Conservation (phyloP, 768 basidiomycete species). For the Hysterangium stoloniferum region DNA sequence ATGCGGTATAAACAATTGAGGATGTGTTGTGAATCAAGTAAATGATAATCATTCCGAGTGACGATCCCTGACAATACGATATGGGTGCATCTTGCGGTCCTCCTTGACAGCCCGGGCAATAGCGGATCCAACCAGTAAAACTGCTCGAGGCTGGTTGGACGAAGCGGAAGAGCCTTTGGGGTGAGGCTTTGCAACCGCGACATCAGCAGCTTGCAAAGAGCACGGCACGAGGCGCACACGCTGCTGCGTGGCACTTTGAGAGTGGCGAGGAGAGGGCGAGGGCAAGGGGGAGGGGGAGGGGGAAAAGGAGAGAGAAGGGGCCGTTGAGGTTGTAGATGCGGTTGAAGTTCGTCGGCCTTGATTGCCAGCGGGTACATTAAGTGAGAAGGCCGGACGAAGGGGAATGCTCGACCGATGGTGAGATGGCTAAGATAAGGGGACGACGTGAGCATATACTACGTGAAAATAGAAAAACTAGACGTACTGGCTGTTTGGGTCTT, state of each 20-base stretch:
- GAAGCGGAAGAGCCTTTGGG: background rate
- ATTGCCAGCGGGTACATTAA: background rate
- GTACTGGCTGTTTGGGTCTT: background rate
- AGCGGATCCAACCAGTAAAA: slow-evolving; percentile 2
- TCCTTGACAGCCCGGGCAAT: slow-evolving; percentile 1
- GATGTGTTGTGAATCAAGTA: too few species aligned
- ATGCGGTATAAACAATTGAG: too few species aligned
- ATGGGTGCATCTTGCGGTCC: slow-evolving; percentile 9
- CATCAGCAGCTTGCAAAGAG: slow-evolving; percentile 1
- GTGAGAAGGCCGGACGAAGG: too few species aligned
- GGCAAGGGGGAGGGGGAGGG: slow-evolving; percentile 9
- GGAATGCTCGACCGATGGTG: background rate
- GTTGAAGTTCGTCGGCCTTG: slow-evolving; percentile 1
- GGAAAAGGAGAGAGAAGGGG: slow-evolving; percentile 2
- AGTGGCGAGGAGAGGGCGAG: background rate
- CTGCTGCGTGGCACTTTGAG: background rate
- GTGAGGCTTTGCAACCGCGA: background rate
- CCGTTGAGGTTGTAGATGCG: background rate
- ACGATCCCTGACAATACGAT: slow-evolving; percentile 8
- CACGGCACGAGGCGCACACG: slow-evolving; percentile 2
- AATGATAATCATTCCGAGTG: too few species aligned
- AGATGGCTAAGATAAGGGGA: background rate
- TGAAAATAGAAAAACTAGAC: background rate
- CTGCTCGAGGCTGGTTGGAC: background rate
- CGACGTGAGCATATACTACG: background rate